Evolutionary conservation across 1,284 basidiomycete species (phyloP).

Genomic region (Sanguinoderma infundibulare): DNA sequence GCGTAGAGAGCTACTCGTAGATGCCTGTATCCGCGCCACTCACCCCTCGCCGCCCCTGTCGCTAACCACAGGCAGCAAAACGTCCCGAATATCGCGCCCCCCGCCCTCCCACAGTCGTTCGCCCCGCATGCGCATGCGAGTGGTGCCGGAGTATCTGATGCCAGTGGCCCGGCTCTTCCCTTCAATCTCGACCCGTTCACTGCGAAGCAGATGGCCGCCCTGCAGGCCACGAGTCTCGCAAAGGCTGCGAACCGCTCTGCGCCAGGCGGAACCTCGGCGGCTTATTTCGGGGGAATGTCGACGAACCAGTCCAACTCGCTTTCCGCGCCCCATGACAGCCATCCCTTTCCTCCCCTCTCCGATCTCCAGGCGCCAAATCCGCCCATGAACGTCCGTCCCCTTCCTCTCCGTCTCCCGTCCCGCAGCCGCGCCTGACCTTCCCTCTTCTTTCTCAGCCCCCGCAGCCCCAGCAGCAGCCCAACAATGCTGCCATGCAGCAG

Average conservation of each 20-base stretch:
- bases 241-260: slow-evolving; percentile 62
- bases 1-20: slow-evolving; percentile 10
- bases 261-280: slow-evolving; percentile 65
- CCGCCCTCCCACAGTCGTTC: not conserved
- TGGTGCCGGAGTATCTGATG: slow-evolving; percentile 10
- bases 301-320: slow-evolving; percentile 39
- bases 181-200: slow-evolving; percentile 42
- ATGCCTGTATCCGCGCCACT: not conserved
- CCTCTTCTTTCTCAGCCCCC: slow-evolving; percentile 20
- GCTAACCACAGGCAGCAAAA: slow-evolving; percentile 23
- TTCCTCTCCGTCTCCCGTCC: slow-evolving; percentile 12
- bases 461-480: slow-evolving; percentile 20
- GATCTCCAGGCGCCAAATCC: slow-evolving; percentile 27
- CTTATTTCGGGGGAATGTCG: slow-evolving; percentile 67
- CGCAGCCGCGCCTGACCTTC: slow-evolving; percentile 20
- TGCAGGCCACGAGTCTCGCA: slow-evolving; percentile 65
- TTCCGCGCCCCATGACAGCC: slow-evolving; percentile 33
- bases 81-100: slow-evolving; percentile 13
- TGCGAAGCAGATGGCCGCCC: slow-evolving; percentile 78
- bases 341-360: slow-evolving; percentile 33
- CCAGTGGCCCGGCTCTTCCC: slow-evolving; percentile 13
- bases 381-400: slow-evolving; percentile 28
- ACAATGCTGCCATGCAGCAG: slow-evolving; percentile 24
- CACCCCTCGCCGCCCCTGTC: not conserved
- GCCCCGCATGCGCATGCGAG: slow-evolving; percentile 8